Base-by-base conservation (phyloP, 2,329 filamentous ascomycete genomes). In the Ophiognomonia clavigignenti-juglandacearum region DNA sequence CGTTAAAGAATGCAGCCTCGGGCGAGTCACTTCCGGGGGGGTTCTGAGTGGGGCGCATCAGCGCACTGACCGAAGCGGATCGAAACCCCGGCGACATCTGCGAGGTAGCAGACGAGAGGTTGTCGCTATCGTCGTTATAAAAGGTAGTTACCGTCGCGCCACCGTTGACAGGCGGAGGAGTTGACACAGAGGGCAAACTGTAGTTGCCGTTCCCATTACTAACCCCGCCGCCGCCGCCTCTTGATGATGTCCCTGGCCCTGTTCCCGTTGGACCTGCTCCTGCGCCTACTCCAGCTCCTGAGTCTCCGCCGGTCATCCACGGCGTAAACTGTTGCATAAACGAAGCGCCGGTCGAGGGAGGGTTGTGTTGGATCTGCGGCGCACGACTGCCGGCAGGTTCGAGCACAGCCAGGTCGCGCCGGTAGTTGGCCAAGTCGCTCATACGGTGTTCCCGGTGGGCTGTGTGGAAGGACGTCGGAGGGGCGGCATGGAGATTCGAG, bases 91-190 rank as follows among this genome's bases (percentile, higher is more conserved):
- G 83, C 26, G 88, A 90, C 44, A 88, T 69, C 57, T 88, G 88
- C 24, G 80, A 82, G n/a, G n/a, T n/a, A 26, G 66, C 64, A 20
- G 72, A 60, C 11, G 78, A 80, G 45, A 85, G 61, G 59, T 82
- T 84, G 59, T 91, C 86, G 69, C 77, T 85, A 27, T 85, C 88
- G 61, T 90, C 83, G 64, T 89, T 82, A 67, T 81, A 86, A 65
- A 89, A 90, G 63, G 73, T 85, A 39, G 75, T 77, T 31, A 68
- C 62, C 60, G 72, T 65, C 31, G 59, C 55, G 52, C 59, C 52
- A 54, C 54, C 39, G 42, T 54, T 61, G 58, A 59, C 64, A 41
- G 60, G 64, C 48, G 68, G 61, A 45, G 63, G 59, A 39, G 60
- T 58, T 45, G 67, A 59, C 43, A 61, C n/a, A n/a, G n/a, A n/a